These are phyloP conservation scores for Escovopsis sp. DNA, from an alignment of 2,329 filamentous ascomycete genomes.

Conservation along the genomic window DNA sequence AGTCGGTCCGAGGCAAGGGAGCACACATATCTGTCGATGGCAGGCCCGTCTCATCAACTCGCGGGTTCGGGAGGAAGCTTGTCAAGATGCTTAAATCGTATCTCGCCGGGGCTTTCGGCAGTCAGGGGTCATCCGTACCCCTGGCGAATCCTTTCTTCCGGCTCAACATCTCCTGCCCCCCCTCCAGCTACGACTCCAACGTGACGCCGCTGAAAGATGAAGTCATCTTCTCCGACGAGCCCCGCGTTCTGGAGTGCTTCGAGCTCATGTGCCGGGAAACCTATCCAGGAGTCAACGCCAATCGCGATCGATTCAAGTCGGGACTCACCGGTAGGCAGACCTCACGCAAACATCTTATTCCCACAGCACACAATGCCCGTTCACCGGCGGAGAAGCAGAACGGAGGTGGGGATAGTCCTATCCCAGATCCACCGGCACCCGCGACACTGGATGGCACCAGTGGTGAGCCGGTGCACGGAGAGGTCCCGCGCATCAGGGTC, in stretches of 20 bases:
- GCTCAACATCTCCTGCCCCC: constrained; percentile 47
- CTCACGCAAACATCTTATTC: too few species aligned
- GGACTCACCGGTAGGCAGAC: too few species aligned
- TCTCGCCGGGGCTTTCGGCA: constrained; percentile 20
- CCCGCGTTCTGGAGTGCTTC: constrained; percentile 29
- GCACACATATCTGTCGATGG: constrained; percentile 54
- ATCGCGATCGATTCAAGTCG: neutral
- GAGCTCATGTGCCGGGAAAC: constrained; percentile 26
- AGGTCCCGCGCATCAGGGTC: constrained; percentile 13
- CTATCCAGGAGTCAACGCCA: constrained; percentile 15
- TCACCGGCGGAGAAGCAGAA: too few species aligned
- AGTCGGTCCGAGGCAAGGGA: constrained; percentile 29
- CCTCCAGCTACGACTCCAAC: constrained; percentile 54
- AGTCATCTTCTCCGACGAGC: constrained; percentile 49
- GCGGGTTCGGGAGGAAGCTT: constrained; percentile 47
- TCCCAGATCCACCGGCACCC: too few species aligned
- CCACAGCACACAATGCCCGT: too few species aligned
- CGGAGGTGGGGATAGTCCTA: too few species aligned
- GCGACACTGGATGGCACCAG: neutral
- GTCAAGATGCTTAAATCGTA: constrained; percentile 35
- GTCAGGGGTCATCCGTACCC: constrained; percentile 10
- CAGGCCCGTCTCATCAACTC: constrained; percentile 42
- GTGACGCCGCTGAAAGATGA: constrained; percentile 59
- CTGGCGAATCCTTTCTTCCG: constrained; percentile 44
- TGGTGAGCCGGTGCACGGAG: neutral